Evolutionary conservation across 768 basidiomycete species (phyloP).

Genomic region (Tricholoma bakamatsutake): DNA sequence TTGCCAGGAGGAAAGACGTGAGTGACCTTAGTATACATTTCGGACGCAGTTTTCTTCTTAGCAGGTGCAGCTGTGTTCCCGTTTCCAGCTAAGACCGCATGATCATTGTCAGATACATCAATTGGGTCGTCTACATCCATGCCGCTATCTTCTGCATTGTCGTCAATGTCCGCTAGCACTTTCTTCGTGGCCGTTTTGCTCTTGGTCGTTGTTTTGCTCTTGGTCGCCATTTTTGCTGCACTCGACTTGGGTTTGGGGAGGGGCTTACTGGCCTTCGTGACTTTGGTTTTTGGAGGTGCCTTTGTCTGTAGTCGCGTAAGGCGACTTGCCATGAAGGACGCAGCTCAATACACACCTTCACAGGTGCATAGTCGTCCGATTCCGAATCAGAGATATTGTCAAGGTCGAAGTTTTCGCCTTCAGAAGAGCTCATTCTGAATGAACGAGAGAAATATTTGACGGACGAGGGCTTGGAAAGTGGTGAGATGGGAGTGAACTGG

Average conservation of each 20-base stretch:
- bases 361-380: constrained; percentile 63
- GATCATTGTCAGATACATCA: constrained; percentile 35
- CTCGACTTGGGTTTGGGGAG: constrained; percentile 31
- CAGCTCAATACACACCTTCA: constrained; percentile 32
- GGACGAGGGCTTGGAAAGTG: neutral
- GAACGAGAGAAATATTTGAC: neutral
- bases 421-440: constrained; percentile 63
- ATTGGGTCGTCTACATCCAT: constrained; percentile 36
- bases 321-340: neutral
- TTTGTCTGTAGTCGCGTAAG: constrained; percentile 16
- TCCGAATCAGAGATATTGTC: constrained; percentile 55
- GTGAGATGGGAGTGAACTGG: neutral
- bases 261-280: constrained; percentile 18
- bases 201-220: constrained; percentile 25
- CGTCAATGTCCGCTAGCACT: constrained; percentile 57
- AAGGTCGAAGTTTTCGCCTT: constrained; percentile 62
- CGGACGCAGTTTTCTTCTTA: constrained; percentile 86
- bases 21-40: constrained; percentile 84
- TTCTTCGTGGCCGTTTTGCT: constrained; percentile 59
- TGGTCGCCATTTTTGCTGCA: constrained; percentile 18
- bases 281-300: constrained; percentile 16
- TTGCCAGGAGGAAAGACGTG: neutral
- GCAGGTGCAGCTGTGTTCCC: constrained; percentile 22
- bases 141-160: constrained; percentile 48
- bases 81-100: constrained; percentile 17